Evolutionary conservation across 192 early-diverging fungal species (phyloP).

Genomic region (Coemansia sp.): DNA sequence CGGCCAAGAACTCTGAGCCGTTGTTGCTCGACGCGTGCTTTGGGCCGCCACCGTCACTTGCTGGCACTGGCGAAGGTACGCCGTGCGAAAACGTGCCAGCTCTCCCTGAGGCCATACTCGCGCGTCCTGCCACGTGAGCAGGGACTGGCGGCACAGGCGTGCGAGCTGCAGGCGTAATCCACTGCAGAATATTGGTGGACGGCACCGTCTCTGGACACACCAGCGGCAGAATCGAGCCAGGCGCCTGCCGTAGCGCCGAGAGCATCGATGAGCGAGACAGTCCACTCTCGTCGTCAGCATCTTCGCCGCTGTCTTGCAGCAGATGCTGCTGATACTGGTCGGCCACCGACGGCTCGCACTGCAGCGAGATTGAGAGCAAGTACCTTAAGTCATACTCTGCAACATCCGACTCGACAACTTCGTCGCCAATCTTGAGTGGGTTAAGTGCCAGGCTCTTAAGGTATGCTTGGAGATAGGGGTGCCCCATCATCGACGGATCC

Average conservation of each 20-base stretch:
- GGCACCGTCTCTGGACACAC: conserved; percentile 58
- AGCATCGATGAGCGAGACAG: conserved; percentile 20
- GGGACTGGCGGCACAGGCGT: conserved; percentile 27
- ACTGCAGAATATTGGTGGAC: conserved; percentile 55
- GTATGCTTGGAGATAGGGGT: conserved; percentile 45
- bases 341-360: conserved; percentile 52
- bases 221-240: conserved; percentile 56
- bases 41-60: not conserved
- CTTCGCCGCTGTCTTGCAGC: conserved; percentile 4
- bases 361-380: conserved; percentile 50
- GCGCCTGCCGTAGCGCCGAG: conserved; percentile 46
- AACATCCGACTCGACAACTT: conserved; percentile 44
- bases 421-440: conserved; percentile 55
- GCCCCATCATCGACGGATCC: conserved; percentile 44
- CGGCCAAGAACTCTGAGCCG: not conserved
- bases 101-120: conserved; percentile 24
- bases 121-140: conserved; percentile 19
- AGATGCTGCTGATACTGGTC: conserved; percentile 55
- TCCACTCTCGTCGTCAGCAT: conserved; percentile 19
- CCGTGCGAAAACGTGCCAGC: conserved; percentile 51
- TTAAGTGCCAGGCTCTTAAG: conserved; percentile 30
- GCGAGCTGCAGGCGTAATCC: conserved; percentile 49
- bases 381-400: conserved; percentile 54
- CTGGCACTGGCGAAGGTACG: not conserved
- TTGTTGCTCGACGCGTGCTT: conserved; percentile 1